Evolutionary conservation across 2,329 filamentous ascomycete species (phyloP), one percentile per base, ranked within the genome.

Genomic region (Penicillium nordicum): DNA sequence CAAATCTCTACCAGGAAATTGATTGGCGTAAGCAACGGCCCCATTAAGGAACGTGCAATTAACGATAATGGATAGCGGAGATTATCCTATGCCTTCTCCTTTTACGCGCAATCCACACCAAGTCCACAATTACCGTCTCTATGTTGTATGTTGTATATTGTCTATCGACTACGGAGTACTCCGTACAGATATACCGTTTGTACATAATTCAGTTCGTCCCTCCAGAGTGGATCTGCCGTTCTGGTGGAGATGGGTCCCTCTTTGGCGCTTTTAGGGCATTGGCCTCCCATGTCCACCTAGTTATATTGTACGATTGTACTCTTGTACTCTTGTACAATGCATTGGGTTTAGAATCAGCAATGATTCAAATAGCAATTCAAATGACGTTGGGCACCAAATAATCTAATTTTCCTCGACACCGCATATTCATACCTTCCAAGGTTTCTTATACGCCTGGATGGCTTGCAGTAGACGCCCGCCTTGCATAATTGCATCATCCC

Each of bases 401-500:
- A 14, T 29, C 47, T 51, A 38, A 27, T 48, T 37, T 32, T 25
- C 10, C n/a, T 46, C 18, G 23, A 52, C 41, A 37, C 55, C 42
- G 32, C 36, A 46, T 50, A 47, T 59, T 45, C 21, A 56, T 34
- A 50, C 38, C 46, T 54, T 21, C 21, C 3, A 21, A 21, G 21
- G 21, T 21, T 50, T 54, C 51, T 41, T 48, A 49, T 57, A 43
- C 38, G 49, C 34, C 48, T 49, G 51, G 36, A 57, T 55, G 52
- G 62, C 62, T 60, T 63, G 62, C 60, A 60, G 60, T 50, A 61
- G 48, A 52, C 38, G 40, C 40, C 51, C 53, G 48, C 55, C 55
- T 60, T 64, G 59, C 62, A 60, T 50, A 38, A 62, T 64, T 62
- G 61, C 61, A 64, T 62, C 59, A 63, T 64, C 56, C 61, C 59